Evolutionary conservation across 495 filamentous ascomycete genomes (phyloP).

Genomic region (Choiromyces venosus): DNA sequence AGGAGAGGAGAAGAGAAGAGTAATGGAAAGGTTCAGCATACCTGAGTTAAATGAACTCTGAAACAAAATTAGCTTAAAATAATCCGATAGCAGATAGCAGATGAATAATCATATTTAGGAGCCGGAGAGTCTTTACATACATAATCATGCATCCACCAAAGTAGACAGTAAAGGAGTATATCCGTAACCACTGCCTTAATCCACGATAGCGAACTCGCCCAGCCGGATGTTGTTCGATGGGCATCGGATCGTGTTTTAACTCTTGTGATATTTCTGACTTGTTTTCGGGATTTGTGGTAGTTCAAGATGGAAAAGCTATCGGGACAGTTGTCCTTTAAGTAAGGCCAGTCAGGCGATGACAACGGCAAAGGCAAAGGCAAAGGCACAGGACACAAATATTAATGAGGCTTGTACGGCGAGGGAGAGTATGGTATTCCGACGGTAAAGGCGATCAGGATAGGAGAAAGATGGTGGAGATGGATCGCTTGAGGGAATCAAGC

Average conservation of each 20-base stretch:
- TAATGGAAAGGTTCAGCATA: conserved; percentile 7
- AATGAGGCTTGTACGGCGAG: neutral
- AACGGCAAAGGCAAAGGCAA: neutral
- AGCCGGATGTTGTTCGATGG: conserved; percentile 29
- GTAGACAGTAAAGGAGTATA: conserved; percentile 34
- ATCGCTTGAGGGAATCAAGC: neutral
- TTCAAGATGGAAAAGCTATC: neutral
- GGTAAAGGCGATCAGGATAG: neutral
- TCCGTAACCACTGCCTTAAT: conserved; percentile 34
- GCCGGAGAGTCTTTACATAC: conserved; percentile 26
- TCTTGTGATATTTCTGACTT: neutral
- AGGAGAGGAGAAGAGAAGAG: neutral
- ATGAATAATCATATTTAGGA: neutral
- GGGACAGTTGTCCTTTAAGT: neutral
- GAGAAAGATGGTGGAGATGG: neutral
- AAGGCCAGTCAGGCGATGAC: neutral
- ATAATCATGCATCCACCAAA: conserved; percentile 36
- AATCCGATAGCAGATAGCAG: neutral
- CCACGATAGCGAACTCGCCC: conserved; percentile 37
- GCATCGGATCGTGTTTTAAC: neutral
- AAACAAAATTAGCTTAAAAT: conserved; percentile 7
- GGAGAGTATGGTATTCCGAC: neutral
- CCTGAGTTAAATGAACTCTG: conserved; percentile 34
- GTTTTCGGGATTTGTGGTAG: conserved; percentile 13
- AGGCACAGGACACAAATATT: neutral